Evolutionary conservation across 2,329 filamentous ascomycete genomes (phyloP).

Genomic region (Proliferodiscus dingleyae): DNA sequence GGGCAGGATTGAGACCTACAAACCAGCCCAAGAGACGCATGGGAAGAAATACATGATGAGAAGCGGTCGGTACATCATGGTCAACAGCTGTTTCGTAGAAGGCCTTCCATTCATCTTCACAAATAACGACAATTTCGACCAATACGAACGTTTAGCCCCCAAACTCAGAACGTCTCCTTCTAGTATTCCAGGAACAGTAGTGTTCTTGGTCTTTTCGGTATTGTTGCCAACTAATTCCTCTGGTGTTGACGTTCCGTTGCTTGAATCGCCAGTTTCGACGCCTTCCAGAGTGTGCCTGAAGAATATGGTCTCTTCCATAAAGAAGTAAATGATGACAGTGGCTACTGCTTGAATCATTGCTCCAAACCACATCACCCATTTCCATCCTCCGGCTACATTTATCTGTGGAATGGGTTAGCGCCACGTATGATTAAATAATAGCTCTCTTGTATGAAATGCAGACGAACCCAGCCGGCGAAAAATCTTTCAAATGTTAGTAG

Average conservation of each 20-base stretch:
- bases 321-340: slow-evolving; percentile 48
- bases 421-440: too few species aligned
- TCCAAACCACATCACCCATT: slow-evolving; percentile 46
- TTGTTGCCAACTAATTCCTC: background rate
- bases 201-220: background rate
- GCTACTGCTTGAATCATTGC: slow-evolving; percentile 45
- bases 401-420: too few species aligned
- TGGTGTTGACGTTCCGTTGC: slow-evolving; percentile 32
- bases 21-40: slow-evolving; percentile 26
- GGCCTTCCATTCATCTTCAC: background rate
- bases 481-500: slow-evolving; percentile 25
- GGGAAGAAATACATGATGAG: slow-evolving; percentile 29
- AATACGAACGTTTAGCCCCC: background rate
- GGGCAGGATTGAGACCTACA: background rate
- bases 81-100: slow-evolving; percentile 20
- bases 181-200: background rate
- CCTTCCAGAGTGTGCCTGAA: slow-evolving; percentile 4
- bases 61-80: slow-evolving; percentile 16
- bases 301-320: slow-evolving; percentile 50
- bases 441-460: too few species aligned
- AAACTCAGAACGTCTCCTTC: background rate
- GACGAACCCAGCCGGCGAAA: slow-evolving; percentile 42
- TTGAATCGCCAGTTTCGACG: slow-evolving; percentile 28
- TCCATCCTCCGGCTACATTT: slow-evolving; percentile 40
- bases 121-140: slow-evolving; percentile 4